Evolutionary conservation across 2,329 filamentous ascomycete genomes (phyloP), one percentile per base, ranked within the genome.

Genomic region (Penicillium capsulatum): DNA sequence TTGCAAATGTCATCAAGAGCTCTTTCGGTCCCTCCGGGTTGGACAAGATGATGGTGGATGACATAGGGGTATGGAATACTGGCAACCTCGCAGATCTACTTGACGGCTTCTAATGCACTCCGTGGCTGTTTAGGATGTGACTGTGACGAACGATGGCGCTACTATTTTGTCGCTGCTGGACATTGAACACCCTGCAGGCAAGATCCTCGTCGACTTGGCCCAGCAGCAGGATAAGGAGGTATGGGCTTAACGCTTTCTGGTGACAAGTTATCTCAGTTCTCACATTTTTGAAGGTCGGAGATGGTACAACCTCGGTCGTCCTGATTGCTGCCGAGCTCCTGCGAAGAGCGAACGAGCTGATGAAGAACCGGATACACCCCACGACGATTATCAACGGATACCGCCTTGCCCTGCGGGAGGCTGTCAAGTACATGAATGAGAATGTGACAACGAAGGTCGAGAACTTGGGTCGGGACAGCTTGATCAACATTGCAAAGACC

Each of bases 1-100:
- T 98, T 61, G 85, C 92, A 59, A 98, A 97, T 81, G 90, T 98
- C 44, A 89, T 98, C 68, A 97, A 95, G 76, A 95, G 87, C 69
- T 98, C 92, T 11, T 98, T 98, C 64, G 92, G 92, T 40, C 92
- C 92, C 36, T 95, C 88, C 48, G 92, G 92, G 34, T 79, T 98
- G 53, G 92, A 98, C 68, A 98, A 98, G 80, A 98, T 98, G 92
- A 97, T 98, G 92, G 92, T 98, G 58, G 92, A 98, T 72, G 92
- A 98, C 66, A 97, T 98, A 67, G 92, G 92, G 63, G 84, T 88
- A 79, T 58, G 82, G 58, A 48, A 34, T 24, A 42, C 40, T 44
- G 27, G 47, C 51, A 39, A 50, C 48, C 54, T 51, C 53, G 43
- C 52, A 43, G 26, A 39, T 34, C 33, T 43, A 36, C 36, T 34